Percentiles rank a stretch among this genome's conserved stretches.
phyloP scores from a whole-genome alignment of 2,329 filamentous ascomycete species.

The Sphaerulina vaccinii region DNA sequence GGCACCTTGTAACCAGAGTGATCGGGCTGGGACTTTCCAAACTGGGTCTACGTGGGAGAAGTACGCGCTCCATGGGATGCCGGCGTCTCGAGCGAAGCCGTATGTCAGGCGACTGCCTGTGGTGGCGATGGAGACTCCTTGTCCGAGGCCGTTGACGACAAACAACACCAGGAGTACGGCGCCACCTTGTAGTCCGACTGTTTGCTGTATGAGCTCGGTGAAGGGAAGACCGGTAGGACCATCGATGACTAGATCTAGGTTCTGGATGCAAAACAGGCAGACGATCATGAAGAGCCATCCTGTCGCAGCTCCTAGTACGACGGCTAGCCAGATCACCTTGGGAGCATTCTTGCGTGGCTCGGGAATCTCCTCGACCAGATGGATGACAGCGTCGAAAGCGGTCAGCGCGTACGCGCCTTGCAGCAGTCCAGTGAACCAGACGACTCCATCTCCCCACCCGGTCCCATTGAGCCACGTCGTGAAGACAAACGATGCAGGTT shows the following conservation, averaged over 20 bases:
- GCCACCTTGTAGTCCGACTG: conserved; percentile 47
- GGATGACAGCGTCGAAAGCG: conserved; percentile 59
- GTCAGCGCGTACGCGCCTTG: conserved; percentile 58
- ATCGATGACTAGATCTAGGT: conserved; percentile 47
- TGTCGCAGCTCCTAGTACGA: conserved; percentile 44
- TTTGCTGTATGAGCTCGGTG: conserved; percentile 58
- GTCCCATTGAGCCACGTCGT: conserved; percentile 52
- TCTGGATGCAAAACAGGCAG: conserved; percentile 54
- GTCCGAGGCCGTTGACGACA: conserved; percentile 56
- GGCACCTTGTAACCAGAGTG: conserved; percentile 54
- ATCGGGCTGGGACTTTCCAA: conserved; percentile 55
- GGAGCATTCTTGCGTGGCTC: conserved; percentile 53
- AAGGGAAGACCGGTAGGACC: conserved; percentile 56
- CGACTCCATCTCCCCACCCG: conserved; percentile 56
- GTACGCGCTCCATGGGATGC: conserved; percentile 30
- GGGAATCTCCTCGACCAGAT: conserved; percentile 59
- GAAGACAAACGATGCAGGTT: conserved; percentile 54
- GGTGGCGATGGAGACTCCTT: conserved; percentile 54
- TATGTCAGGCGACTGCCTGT: conserved; percentile 31
- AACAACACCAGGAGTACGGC: conserved; percentile 52
- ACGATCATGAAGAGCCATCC: conserved; percentile 60
- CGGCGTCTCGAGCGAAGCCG: conserved; percentile 32
- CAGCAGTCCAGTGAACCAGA: conserved; percentile 59
- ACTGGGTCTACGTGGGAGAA: conserved; percentile 43
- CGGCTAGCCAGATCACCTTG: conserved; percentile 53